A percentile compares a stretch with the other conserved stretches of the same genome.
These are phyloP conservation scores for Lactarius sanguifluus DNA, from an alignment of 768 basidiomycete genomes.

Conservation along the genomic window DNA sequence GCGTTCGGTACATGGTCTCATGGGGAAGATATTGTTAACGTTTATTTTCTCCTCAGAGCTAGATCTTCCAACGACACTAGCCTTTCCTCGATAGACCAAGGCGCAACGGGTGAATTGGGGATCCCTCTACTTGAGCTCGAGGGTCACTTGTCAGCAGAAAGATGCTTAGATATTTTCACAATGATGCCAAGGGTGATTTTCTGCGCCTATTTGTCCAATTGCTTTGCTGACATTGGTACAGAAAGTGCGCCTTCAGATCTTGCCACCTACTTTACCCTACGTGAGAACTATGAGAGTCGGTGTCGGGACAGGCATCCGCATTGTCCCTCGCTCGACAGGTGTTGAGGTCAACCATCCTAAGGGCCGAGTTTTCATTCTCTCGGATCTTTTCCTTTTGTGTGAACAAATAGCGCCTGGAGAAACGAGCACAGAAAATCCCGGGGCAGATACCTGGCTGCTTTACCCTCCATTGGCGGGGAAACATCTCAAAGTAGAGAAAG, in stretches of 20 bases:
- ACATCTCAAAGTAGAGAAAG: slow-evolving; percentile 71
- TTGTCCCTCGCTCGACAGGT: slow-evolving; percentile 75
- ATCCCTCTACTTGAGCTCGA: slow-evolving; percentile 79
- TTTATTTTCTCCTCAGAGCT: slow-evolving; percentile 41
- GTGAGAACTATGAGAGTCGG: slow-evolving; percentile 74
- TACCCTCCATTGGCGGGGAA: slow-evolving; percentile 97
- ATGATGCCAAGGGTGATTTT: slow-evolving; percentile 82
- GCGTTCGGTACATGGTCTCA: slow-evolving; percentile 32
- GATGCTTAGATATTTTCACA: slow-evolving; percentile 90
- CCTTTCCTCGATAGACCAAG: slow-evolving; percentile 52
- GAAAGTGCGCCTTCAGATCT: slow-evolving; percentile 90
- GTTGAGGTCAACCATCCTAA: slow-evolving; percentile 68
- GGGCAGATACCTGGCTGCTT: slow-evolving; percentile 85
- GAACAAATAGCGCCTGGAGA: slow-evolving; percentile 65
- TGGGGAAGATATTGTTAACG: slow-evolving; percentile 16
- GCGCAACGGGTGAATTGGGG: slow-evolving; percentile 50
- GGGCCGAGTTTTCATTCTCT: slow-evolving; percentile 87
- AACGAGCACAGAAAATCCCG: slow-evolving; percentile 56
- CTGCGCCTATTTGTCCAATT: slow-evolving; percentile 19
- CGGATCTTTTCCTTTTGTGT: slow-evolving; percentile 89
- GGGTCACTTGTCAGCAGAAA: slow-evolving; percentile 68
- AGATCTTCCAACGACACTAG: slow-evolving; percentile 61
- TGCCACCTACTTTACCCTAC: slow-evolving; percentile 75
- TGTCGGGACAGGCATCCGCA: slow-evolving; percentile 67
- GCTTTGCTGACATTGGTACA: slow-evolving; percentile 37